A percentile compares a stretch with the other conserved stretches of the same genome.
Evolutionary conservation across 106 monocot genomes (phyloP).

Genomic region (Platanthera guangdongensis): DNA sequence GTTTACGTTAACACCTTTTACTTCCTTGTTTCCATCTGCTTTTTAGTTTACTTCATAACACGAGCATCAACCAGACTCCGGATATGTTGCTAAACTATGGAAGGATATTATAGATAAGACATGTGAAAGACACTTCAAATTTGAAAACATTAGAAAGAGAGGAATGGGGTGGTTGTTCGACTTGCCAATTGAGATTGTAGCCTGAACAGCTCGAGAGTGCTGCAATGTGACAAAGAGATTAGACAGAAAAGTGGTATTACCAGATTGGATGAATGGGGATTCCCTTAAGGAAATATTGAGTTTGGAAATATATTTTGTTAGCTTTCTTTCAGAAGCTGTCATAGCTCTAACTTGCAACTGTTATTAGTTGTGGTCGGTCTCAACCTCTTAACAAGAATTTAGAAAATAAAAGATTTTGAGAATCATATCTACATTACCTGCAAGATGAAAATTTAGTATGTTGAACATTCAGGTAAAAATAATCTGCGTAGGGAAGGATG

Average conservation of each 20-base stretch:
- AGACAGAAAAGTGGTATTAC: too few species aligned
- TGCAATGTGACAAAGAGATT: neutral
- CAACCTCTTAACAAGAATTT: neutral
- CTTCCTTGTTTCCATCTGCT: too few species aligned
- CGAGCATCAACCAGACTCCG: too few species aligned
- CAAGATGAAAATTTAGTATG: neutral
- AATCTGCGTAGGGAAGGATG: neutral
- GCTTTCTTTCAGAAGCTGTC: neutral
- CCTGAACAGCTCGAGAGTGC: neutral
- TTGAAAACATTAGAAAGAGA: neutral
- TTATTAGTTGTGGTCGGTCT: neutral
- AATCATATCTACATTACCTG: slow-evolving; percentile 1
- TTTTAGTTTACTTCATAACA: too few species aligned
- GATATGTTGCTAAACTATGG: too few species aligned
- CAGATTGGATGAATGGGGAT: neutral
- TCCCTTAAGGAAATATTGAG: neutral
- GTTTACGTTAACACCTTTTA: too few species aligned
- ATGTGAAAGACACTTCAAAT: too few species aligned
- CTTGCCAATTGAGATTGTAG: neutral
- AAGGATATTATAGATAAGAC: too few species aligned
- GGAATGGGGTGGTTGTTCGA: neutral
- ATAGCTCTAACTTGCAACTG: neutral
- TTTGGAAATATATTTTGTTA: neutral
- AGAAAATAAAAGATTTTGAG: neutral
- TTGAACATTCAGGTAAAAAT: neutral